Evolutionary conservation across 768 basidiomycete genomes (phyloP).

Genomic region (Tricholoma sp.): DNA sequence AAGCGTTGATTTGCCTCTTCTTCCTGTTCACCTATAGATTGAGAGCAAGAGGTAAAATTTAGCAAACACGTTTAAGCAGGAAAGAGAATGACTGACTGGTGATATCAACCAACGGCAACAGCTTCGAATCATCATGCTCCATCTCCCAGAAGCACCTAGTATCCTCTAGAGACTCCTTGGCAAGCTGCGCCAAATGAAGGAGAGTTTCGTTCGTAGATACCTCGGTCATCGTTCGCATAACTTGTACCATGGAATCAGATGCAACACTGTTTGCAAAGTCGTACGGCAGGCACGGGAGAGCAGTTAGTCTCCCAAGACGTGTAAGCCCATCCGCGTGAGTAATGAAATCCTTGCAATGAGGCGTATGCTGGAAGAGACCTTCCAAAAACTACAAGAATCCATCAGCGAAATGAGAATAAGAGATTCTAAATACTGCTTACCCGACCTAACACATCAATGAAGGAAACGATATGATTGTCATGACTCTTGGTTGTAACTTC

Average conservation of each 20-base stretch:
- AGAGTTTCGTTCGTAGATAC: conserved; percentile 76
- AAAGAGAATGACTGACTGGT: conserved; percentile 28
- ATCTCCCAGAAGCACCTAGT: conserved; percentile 69
- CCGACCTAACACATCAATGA: conserved; percentile 73
- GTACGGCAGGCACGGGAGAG: conserved; percentile 82
- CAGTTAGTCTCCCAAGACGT: conserved; percentile 70
- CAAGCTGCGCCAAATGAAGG: conserved; percentile 60
- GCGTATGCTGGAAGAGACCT: conserved; percentile 88
- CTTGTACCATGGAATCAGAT: conserved; percentile 83
- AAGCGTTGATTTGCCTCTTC: conserved; percentile 57
- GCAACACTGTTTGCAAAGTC: conserved; percentile 82
- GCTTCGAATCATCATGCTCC: conserved; percentile 49
- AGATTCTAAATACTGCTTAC: conserved; percentile 35
- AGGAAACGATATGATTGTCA: conserved; percentile 73
- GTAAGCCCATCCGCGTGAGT: conserved; percentile 66
- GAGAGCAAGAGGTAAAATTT: neutral
- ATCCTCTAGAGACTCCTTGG: conserved; percentile 61
- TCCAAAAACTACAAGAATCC: conserved; percentile 69
- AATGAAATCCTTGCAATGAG: conserved; percentile 89
- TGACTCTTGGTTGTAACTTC: conserved; percentile 42
- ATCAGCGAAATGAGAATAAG: neutral
- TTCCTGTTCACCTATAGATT: conserved; percentile 37
- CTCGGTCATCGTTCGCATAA: conserved; percentile 86
- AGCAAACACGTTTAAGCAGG: neutral
- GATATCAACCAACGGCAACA: conserved; percentile 60